Base-by-base conservation (phyloP, 2,329 filamentous ascomycete species). In the Ceratocystis harringtonii region DNA sequence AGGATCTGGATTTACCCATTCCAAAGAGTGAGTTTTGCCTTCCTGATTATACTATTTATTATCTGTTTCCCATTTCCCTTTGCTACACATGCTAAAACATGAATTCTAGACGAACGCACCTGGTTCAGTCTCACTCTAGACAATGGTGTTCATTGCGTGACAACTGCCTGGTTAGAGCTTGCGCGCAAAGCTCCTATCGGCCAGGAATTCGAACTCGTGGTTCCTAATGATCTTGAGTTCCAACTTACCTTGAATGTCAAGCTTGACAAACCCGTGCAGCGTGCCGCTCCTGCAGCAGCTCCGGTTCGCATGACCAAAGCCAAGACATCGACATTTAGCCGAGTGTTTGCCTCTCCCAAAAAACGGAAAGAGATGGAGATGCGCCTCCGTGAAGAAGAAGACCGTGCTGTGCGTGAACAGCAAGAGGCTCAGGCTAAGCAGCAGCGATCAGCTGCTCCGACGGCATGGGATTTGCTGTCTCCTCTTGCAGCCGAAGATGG, bases 61-160 rank as follows among this genome's bases (percentile, higher is more conserved):
- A 30, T 41, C 58, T 43, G 3, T 15, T 41, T 12, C 10, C 45
- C 25, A 60, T 25, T 32, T 62, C 22, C 12, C 17, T 44, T 22
- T 25, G 2, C 22, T 17, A 3, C 10, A 32, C 2, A 32, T 62
- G 5, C 28, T 22, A 7, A 17, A 72, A 76, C 69, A 76, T 71
- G 63, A 22, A 57, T 5, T 61, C 6, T 69, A 94, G 90, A 88
- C 72, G 92, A 97, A 76, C 86, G 90, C 65, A 90, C 90, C 2
- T 94, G 90, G 82, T 99, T 99, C 77, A 92, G 92, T 71, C 82
- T 99, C 10, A 99, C 94, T 0, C 82, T 99, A n/a, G 94, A 99
- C 75, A 99, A 99, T 69, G 94, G 94, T 30, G 84, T 99, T 1
- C 94, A 99, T 74, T 99, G 94, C 72, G 94, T 99, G 17, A 99